Evolutionary conservation across 179 eudicot species (phyloP), one percentile per base, ranked within the genome.

Genomic region (Beta macrorhiza): DNA sequence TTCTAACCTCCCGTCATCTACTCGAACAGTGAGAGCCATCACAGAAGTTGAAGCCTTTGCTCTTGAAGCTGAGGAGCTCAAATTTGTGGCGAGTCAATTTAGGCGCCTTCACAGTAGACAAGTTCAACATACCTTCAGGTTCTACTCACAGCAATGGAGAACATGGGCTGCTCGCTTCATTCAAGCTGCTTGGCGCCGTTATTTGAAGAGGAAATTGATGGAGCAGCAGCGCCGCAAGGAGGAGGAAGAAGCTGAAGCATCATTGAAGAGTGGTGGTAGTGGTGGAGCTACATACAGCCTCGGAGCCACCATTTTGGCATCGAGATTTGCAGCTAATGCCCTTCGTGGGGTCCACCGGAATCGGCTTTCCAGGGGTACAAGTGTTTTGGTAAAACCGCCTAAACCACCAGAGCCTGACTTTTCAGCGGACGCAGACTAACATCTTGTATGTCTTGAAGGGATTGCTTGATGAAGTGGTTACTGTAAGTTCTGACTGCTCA

Each of bases 371-470:
- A 90, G 88, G 87, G 87, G 88, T 0, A 82, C 95, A 0, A 74
- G 89, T 84, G 95, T 89, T 71, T 59, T 95, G 89, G 94, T 93
- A 72, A 95, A 95, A 75, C 85, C 91, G 17, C 98, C 93, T 9
- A 95, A 95, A 80, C 98, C 98, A 12, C 97, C 97, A 2, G 98
- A 95, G 88, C 98, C 98, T 1, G 98, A 95, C 82, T 95, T 95
- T 79, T 82, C 93, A 8, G 97, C 92, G 19, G 98, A 92, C 80
- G 90, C 91, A 25, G 97, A 92, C 81, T 92, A 82, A 85, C 78
- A 49, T 73, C 47, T 14, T 80, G 71, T 56, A 29, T 63, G 68
- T 84, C 80, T 63, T 59, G 13, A 61, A 58, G 47, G 51, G 20
- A 29, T 77, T 37, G 73, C 58, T 37, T 45, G 42, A 57, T 57